These are phyloP conservation scores for Syzygium aqueum DNA, from an alignment of 345 rosid genomes.

Conservation along the genomic window DNA sequence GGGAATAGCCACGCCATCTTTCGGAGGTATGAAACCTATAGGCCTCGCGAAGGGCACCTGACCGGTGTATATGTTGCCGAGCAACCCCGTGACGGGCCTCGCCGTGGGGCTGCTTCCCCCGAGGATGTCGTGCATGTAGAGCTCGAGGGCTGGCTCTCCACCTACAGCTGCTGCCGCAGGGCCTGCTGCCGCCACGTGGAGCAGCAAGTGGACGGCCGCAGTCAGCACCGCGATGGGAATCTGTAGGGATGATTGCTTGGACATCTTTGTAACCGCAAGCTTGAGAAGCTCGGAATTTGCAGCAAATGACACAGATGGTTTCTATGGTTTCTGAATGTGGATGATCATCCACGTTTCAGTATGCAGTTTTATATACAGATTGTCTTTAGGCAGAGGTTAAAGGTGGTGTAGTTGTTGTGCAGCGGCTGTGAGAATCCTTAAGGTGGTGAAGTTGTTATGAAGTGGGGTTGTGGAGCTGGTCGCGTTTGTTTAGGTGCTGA, in stretches of 20 bases:
- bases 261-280: constrained; percentile 22
- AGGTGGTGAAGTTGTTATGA: constrained; percentile 43
- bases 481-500: constrained; percentile 7
- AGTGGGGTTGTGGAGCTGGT: constrained; percentile 5
- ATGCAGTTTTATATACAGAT: constrained; percentile 34
- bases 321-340: constrained; percentile 12
- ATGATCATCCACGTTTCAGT: constrained; percentile 5
- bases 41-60: constrained; percentile 96
- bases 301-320: constrained; percentile 2
- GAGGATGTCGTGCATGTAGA: constrained; percentile 86
- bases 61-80: constrained; percentile 84
- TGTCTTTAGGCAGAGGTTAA: neutral
- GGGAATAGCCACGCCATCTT: constrained; percentile 66
- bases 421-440: neutral
- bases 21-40: constrained; percentile 67
- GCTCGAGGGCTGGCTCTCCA: constrained; percentile 51
- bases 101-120: constrained; percentile 91
- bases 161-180: constrained; percentile 18
- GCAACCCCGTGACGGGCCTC: constrained; percentile 84
- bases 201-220: constrained; percentile 4
- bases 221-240: constrained; percentile 17
- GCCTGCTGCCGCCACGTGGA: constrained; percentile 27
- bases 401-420: constrained; percentile 42
- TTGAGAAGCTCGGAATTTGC: neutral
- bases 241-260: constrained; percentile 21